Percentiles rank a stretch among this genome's conserved stretches.
These are phyloP conservation scores for Rhypophila decipiens DNA, from an alignment of 495 filamentous ascomycete species.

Conservation along the genomic window DNA sequence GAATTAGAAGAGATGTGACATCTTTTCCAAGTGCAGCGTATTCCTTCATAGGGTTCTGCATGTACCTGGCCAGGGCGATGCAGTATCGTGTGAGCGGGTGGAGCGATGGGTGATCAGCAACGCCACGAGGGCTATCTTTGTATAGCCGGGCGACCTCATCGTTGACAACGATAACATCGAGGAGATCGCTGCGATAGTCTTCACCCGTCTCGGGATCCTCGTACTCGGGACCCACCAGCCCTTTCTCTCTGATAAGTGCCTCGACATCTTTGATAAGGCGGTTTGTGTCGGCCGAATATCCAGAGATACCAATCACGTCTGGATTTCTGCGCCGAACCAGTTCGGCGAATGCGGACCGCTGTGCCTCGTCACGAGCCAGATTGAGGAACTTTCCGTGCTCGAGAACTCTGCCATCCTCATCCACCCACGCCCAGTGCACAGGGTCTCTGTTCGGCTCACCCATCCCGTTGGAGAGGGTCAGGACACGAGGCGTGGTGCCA, in stretches of 20 bases:
- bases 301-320: conserved; percentile 84
- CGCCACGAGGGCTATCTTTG: conserved; percentile 79
- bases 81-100: conserved; percentile 77
- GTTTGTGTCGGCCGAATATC: conserved; percentile 84
- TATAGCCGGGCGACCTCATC: conserved; percentile 94
- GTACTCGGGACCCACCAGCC: conserved; percentile 66
- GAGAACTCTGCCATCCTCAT: conserved; percentile 82
- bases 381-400: conserved; percentile 84
- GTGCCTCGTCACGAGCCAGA: conserved; percentile 64
- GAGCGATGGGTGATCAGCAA: conserved; percentile 71
- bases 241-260: conserved; percentile 64
- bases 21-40: conserved; percentile 89
- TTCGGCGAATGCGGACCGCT: conserved; percentile 60
- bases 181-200: conserved; percentile 60
- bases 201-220: conserved; percentile 56
- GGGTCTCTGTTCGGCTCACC: conserved; percentile 69
- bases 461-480: conserved; percentile 77
- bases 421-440: conserved; percentile 84
- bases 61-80: conserved; percentile 77
- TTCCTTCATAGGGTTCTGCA: conserved; percentile 91
- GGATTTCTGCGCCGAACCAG: conserved; percentile 69
- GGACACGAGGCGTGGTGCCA: conserved; percentile 80
- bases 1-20: conserved; percentile 78
- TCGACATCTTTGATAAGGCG: conserved; percentile 73
- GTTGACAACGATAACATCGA: conserved; percentile 88